Evolutionary conservation across 1,284 basidiomycete species (phyloP), one percentile per base, ranked within the genome.

Genomic region (Heterobasidion occidentale): DNA sequence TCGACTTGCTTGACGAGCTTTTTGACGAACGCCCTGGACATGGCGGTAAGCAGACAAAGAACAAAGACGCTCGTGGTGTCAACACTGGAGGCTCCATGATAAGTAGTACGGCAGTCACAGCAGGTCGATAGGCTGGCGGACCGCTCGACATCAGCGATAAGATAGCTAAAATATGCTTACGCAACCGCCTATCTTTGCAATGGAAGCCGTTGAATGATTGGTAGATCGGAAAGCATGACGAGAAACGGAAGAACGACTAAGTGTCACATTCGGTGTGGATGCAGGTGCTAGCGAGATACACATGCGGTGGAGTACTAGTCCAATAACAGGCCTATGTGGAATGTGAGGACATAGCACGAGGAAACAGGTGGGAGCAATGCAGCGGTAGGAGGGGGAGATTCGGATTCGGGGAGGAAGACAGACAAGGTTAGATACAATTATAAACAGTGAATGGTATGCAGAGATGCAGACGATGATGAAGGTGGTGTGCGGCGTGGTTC

Each of bases 1-100:
- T 59, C 60, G 15, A 56, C 51, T 42, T 47, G 54, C 36, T 49
- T 44, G 36, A 57, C 49, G 48, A 56, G 33, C 38, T 33, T 19
- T n/a, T 35, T 14, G 35, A 50, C 38, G 52, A 46, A 33, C 1
- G 12, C 52, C 58, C 51, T 59, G 46, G 42, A 19, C 48, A 53
- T 52, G 44, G 44, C n/a, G 38, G n/a, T 42, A 11, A 42, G 38
- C 27, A 27, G 5, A 6, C 27, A 27, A 27, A 27, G 27, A 27
- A 27, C 5, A 27, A 27, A 27, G 27, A 27, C 27, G 27, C 27
- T 27, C 27, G 27, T 27, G 27, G 27, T 27, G 27, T 27, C 27
- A 27, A 27, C 27, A 27, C 27, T 27, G 27, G 27, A 27, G 27
- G 27, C 27, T 27, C 27, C 27, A 27, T 27, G 27, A 27, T 27